Evolutionary conservation across 345 rosid genomes (phyloP), one percentile per base, ranked within the genome.

Genomic region (Heritiera fomes): DNA sequence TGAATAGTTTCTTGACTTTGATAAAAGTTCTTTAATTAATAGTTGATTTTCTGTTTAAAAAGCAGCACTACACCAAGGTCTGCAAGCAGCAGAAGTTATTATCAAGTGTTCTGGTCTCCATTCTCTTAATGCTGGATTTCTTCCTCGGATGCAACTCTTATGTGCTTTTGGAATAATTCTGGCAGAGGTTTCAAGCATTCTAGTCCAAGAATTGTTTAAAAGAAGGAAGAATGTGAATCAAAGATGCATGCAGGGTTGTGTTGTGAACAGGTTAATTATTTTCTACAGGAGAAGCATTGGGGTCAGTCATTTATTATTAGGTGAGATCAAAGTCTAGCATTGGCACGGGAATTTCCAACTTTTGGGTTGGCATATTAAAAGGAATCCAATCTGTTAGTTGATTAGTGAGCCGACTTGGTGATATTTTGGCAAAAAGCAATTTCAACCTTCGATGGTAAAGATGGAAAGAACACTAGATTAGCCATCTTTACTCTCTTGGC

Each of bases 301-400:
- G 38, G 38, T 7, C 5, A 23, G 12, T 47, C 6, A 5, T 7
- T 20, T 15, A 47, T 13, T 52, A 46, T 17, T 30, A 61, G 46
- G 40, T n/a, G 20, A 32, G 34, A 13, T 50, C 43, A 55, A 53
- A 14, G 63, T 20, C 14, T 46, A 38, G 77, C 28, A 43, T 69
- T 56, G 76, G 67, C 40, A 49, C 8, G 12, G 50, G 56, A 66
- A 78, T 66, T 81, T 82, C 66, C 75, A 28, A 47, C 61, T 85
- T 81, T 38, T 87, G 85, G 67, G 78, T 73, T 28, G 78, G 76
- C 83, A 53, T 84, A 28, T 65, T 75, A 38, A 75, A 23, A 79
- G 84, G 77, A 53, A 53, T 14, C 47, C 34, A 34, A 50, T 49
- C 50, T 17, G 58, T 70, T 62, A 75, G 65, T 79, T 71, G 83